Evolutionary conservation across 495 filamentous ascomycete species (phyloP).

Genomic region (Hypoxylon fuscum): DNA sequence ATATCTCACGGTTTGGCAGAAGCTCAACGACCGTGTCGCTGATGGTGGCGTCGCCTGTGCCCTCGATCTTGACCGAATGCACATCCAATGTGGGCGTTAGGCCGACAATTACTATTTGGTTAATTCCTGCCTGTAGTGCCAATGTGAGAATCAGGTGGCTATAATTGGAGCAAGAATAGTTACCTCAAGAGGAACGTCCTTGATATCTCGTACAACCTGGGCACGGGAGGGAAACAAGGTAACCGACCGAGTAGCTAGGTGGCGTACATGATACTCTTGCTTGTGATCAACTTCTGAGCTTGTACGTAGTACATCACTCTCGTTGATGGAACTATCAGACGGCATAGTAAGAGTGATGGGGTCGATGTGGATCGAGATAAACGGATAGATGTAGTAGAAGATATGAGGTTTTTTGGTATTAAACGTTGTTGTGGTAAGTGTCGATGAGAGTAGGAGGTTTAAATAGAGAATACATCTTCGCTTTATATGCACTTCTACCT

Average conservation of each 20-base stretch:
- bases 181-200: slow-evolving; percentile 65
- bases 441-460: too few species aligned
- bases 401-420: too few species aligned
- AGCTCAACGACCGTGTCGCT: slow-evolving; percentile 72
- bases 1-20: slow-evolving; percentile 66
- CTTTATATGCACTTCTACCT: too few species aligned
- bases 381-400: too few species aligned
- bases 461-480: too few species aligned
- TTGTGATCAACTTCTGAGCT: slow-evolving; percentile 43
- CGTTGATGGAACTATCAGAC: not conserved
- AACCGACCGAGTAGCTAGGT: slow-evolving; percentile 67
- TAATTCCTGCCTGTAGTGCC: slow-evolving; percentile 61
- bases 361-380: not conserved
- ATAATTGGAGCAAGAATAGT: slow-evolving; percentile 1
- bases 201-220: slow-evolving; percentile 70
- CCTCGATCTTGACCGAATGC: slow-evolving; percentile 76
- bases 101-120: slow-evolving; percentile 72
- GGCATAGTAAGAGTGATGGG: not conserved
- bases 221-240: slow-evolving; percentile 69
- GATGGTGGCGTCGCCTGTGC: slow-evolving; percentile 68
- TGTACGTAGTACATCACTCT: not conserved
- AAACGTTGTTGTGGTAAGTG: too few species aligned
- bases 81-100: slow-evolving; percentile 70
- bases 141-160: not conserved
- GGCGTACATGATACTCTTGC: slow-evolving; percentile 59